Conservation (phyloP, 2,329 filamentous ascomycete species). For the Penicillium concentricum region DNA sequence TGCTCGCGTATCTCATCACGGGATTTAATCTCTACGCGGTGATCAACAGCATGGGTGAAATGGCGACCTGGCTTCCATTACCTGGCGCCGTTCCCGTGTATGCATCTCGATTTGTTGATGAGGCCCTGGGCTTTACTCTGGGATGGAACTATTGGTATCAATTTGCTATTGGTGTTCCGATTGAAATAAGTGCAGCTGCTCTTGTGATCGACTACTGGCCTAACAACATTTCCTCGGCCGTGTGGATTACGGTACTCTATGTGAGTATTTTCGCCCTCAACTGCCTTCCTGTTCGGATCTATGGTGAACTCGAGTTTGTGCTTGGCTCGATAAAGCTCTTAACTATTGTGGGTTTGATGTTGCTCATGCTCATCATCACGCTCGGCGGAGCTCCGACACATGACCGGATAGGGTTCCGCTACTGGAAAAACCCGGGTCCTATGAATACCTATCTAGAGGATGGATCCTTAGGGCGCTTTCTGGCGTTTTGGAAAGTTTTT, state of each 20-base stretch:
- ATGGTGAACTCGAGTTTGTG: constrained; percentile 38
- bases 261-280: constrained; percentile 18
- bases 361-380: constrained; percentile 51
- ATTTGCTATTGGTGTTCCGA: constrained; percentile 51
- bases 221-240: constrained; percentile 17
- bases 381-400: constrained; percentile 34
- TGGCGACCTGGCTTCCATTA: constrained; percentile 41
- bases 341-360: constrained; percentile 51
- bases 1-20: constrained; percentile 37
- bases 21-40: constrained; percentile 52
- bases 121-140: constrained; percentile 34
- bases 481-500: constrained; percentile 39
- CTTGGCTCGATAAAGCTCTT: constrained; percentile 53
- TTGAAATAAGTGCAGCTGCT: constrained; percentile 50
- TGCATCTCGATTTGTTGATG: constrained; percentile 45
- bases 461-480: constrained; percentile 46
- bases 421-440: constrained; percentile 45
- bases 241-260: constrained; percentile 24
- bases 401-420: constrained; percentile 41
- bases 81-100: constrained; percentile 53
- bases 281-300: constrained; percentile 20
- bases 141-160: constrained; percentile 53
- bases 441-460: constrained; percentile 41
- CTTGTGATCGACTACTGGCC: constrained; percentile 48
- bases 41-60: constrained; percentile 43